These are phyloP conservation scores for Allomyces javanicus DNA, from an alignment of 192 early-diverging fungal genomes.

Conservation along the genomic window DNA sequence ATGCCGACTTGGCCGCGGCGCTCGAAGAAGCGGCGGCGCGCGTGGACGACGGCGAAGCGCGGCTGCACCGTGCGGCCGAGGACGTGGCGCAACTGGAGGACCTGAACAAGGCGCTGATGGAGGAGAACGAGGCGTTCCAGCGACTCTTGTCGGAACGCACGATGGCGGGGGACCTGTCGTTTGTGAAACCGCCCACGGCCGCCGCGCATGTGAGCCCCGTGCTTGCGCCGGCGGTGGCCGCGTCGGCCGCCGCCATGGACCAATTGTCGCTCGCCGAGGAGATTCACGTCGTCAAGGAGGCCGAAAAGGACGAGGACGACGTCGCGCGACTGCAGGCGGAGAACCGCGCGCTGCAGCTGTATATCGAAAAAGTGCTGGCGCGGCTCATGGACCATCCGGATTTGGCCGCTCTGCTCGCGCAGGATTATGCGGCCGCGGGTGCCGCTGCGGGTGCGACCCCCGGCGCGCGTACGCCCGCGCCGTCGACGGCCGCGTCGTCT, in stretches of 20 bases:
- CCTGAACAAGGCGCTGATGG: slow-evolving; percentile 46
- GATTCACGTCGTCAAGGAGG: not conserved
- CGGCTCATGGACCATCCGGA: slow-evolving; percentile 44
- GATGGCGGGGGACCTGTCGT: slow-evolving; percentile 53
- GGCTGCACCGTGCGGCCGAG: not conserved
- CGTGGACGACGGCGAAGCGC: not conserved
- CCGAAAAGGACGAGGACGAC: not conserved
- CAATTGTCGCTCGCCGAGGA: not conserved
- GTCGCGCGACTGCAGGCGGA: too few species aligned
- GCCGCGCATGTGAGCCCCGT: too few species aligned
- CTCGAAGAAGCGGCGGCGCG: not conserved
- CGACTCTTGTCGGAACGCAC: slow-evolving; percentile 58
- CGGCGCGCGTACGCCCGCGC: too few species aligned
- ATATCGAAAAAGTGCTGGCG: slow-evolving; percentile 55
- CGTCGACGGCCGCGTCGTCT: too few species aligned
- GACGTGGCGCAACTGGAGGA: slow-evolving; percentile 38
- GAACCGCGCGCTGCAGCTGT: slow-evolving; percentile 35
- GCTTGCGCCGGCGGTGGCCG: too few species aligned
- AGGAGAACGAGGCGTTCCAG: slow-evolving; percentile 68
- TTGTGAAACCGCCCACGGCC: not conserved
- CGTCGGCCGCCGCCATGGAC: too few species aligned
- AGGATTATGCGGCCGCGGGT: slow-evolving; percentile 3
- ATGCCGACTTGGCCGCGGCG: not conserved
- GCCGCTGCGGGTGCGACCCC: not conserved
- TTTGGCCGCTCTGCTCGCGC: slow-evolving; percentile 20